A percentile compares a stretch with the other conserved stretches of the same genome.
phyloP scores from a whole-genome alignment of 1,284 basidiomycete genomes.

The Salmacisia buchloeana region DNA sequence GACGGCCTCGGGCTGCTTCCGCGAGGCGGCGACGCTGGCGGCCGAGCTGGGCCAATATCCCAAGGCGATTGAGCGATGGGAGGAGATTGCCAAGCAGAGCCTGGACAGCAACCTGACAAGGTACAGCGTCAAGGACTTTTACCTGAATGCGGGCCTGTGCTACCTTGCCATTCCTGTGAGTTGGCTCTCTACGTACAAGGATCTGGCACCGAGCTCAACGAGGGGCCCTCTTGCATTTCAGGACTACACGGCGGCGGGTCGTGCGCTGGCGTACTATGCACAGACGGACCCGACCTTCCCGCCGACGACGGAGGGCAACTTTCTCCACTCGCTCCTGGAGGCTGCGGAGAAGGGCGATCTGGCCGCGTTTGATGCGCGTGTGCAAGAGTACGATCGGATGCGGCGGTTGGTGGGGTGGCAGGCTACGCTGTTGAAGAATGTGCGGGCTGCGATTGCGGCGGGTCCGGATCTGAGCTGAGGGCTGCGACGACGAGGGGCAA shows the following conservation, averaged over 20 bases:
- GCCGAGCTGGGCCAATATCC: constrained; percentile 81
- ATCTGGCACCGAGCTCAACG: not conserved
- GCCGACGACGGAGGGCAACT: constrained; percentile 45
- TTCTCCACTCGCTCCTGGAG: constrained; percentile 44
- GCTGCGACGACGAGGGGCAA: too few species aligned
- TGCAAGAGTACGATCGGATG: constrained; percentile 46
- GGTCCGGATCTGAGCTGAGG: constrained; percentile 39
- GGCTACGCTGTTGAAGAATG: constrained; percentile 36
- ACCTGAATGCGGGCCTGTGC: constrained; percentile 80
- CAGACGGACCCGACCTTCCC: constrained; percentile 46
- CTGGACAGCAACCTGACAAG: constrained; percentile 81
- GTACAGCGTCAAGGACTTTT: constrained; percentile 98
- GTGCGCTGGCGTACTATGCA: constrained; percentile 49
- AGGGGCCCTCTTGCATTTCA: constrained; percentile 9
- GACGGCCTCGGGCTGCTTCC: constrained; percentile 90
- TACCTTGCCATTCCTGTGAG: constrained; percentile 80
- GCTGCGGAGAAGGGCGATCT: constrained; percentile 44
- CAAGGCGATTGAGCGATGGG: constrained; percentile 79
- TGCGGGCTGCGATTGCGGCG: constrained; percentile 42
- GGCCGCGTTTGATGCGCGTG: constrained; percentile 34
- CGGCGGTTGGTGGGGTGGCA: constrained; percentile 46
- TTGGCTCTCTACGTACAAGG: constrained; percentile 20
- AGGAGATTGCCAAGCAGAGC: constrained; percentile 81
- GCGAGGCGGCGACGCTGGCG: constrained; percentile 90
- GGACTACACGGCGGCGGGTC: constrained; percentile 43